These are phyloP conservation scores for Sporothrix variecibatus DNA, from an alignment of 2,329 filamentous ascomycete species.

Conservation along the genomic window DNA sequence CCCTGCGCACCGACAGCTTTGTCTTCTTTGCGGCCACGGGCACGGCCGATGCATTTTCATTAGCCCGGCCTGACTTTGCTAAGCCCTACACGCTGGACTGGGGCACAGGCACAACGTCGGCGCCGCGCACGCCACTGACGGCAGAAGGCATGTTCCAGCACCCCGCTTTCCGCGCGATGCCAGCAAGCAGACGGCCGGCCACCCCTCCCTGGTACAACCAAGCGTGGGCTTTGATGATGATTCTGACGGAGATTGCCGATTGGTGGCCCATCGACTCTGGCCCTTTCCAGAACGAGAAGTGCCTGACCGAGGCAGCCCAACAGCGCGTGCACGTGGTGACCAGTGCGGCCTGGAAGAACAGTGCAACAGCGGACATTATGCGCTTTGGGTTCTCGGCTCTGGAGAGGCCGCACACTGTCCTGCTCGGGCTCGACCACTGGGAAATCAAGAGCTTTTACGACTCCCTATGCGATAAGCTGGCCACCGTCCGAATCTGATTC, in stretches of 20 bases:
- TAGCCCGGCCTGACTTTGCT: neutral
- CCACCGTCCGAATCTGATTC: too few species aligned
- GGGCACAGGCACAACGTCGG: neutral
- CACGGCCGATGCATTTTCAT: neutral
- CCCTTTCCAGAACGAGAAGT: neutral
- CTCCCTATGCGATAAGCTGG: neutral
- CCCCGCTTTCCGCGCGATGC: neutral
- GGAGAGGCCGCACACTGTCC: neutral
- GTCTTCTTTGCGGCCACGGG: constrained; percentile 11
- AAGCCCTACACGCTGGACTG: neutral
- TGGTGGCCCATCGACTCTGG: constrained; percentile 19
- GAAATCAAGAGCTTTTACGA: constrained; percentile 26
- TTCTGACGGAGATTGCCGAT: constrained; percentile 24
- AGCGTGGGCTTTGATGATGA: constrained; percentile 24
- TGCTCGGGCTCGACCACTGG: constrained; percentile 7
- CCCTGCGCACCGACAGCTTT: constrained; percentile 24
- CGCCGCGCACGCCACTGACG: neutral
- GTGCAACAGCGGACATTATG: constrained; percentile 1
- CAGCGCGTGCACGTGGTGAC: constrained; percentile 7
- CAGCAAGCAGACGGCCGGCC: neutral
- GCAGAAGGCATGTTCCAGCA: constrained; percentile 21
- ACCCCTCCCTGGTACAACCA: constrained; percentile 17
- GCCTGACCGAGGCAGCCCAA: neutral
- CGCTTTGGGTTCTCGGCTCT: constrained; percentile 7
- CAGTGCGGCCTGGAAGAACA: constrained; percentile 18